phyloP scores from a whole-genome alignment of 2,329 filamentous ascomycete species.

The Didymella sp. region DNA sequence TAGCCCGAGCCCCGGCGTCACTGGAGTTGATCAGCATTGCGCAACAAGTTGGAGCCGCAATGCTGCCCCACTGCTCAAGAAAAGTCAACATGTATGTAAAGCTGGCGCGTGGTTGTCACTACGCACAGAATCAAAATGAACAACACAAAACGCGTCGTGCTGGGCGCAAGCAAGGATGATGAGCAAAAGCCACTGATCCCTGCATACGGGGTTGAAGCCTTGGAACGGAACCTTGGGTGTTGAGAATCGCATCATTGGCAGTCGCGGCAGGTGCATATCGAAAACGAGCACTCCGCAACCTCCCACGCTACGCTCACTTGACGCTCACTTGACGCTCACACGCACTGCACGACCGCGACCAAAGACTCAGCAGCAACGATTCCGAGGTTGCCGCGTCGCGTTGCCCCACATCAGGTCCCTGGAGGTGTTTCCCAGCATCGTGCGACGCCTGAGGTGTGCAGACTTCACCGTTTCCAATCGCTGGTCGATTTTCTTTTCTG shows the following conservation, averaged over 20 bases:
- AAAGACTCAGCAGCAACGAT: background rate
- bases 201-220: slow-evolving; percentile 15
- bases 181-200: slow-evolving; percentile 6
- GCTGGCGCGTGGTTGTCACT: background rate
- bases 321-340: background rate
- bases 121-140: background rate
- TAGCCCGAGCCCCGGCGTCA: slow-evolving; percentile 8
- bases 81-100: background rate
- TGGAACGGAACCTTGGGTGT: slow-evolving; percentile 11
- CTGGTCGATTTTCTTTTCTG: slow-evolving; percentile 8
- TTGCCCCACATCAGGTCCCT: slow-evolving; percentile 12
- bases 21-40: slow-evolving; percentile 4
- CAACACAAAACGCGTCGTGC: background rate
- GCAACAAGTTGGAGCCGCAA: background rate
- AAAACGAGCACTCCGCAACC: slow-evolving; percentile 4
- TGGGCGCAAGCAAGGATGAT: background rate
- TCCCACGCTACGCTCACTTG: slow-evolving; percentile 1
- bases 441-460: slow-evolving; percentile 21
- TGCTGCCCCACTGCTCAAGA: slow-evolving; percentile 3
- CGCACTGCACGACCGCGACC: slow-evolving; percentile 7
- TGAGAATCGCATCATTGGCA: slow-evolving; percentile 15
- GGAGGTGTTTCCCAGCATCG: slow-evolving; percentile 14
- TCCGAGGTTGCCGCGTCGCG: slow-evolving; percentile 4
- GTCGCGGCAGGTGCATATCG: slow-evolving; percentile 10
- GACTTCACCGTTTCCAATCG: slow-evolving; percentile 8